Base-by-base conservation (phyloP, 257 asterid genomes). In the Nicotiana otophora region DNA sequence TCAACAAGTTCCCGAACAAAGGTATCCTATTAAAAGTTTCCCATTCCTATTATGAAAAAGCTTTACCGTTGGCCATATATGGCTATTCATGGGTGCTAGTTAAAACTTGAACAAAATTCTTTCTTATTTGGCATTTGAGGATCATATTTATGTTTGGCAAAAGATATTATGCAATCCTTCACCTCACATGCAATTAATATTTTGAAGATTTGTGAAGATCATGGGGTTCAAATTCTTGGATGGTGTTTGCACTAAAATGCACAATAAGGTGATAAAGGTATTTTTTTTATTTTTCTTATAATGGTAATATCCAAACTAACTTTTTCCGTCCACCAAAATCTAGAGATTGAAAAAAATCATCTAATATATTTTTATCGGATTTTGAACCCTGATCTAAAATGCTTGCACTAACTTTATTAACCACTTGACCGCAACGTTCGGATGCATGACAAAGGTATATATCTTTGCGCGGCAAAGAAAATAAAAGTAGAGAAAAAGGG, bases 71-170 rank as follows among this genome's bases (percentile, higher is more conserved):
- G 77, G 30, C 54, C 48, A 16, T 66, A 66, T 30, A 66, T 66
- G 12, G 26, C 48, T 68, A 19, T 68, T 10, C 77, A 5, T 34
- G 23, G 55, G 77, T 68, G 77, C 77, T 19, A 34, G 30, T 34
- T 7, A 6, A 68, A 68, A 9, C 4, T 34, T 68, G 19, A 68
- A 68, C n/a, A 28, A 36, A 28, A 10, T 74, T 74, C 15, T 74
- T 74, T 26, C 62, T 48, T 74, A 74, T 74, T 74, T 74, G 80
- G 26, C 80, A 26, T 74, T 48, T 10, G 80, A 74, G 14, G 80
- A 74, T 60, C 26, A 53, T 26, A 36, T 23, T 46, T 48, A 14
- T 48, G 80, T 26, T 23, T 61, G 23, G 26, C 7, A 74, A 42
- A 72, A 72, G 39, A 72, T 72, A 20, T 10, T 31, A 23, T 6